Evolutionary conservation across 139 green algal species (phyloP).

Genomic region (Chlorella sorokiniana): DNA sequence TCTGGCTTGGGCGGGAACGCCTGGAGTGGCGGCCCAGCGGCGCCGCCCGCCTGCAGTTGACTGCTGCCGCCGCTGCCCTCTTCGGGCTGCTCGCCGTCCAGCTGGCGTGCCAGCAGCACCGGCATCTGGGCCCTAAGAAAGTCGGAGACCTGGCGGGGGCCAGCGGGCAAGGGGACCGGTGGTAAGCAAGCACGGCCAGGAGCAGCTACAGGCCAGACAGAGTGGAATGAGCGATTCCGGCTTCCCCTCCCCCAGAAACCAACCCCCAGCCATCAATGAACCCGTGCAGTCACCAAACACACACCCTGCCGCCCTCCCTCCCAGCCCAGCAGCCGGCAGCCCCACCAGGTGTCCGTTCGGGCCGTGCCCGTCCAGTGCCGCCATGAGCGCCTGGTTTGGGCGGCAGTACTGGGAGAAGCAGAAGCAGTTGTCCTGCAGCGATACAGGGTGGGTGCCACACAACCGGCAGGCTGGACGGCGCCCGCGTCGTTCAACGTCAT

Average conservation of each 20-base stretch:
- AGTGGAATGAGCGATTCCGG: not conserved
- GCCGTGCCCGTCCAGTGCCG: constrained; percentile 86
- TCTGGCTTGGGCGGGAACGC: not conserved
- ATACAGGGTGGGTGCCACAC: too few relatives aligned
- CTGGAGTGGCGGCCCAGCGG: not conserved
- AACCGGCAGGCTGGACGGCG: not conserved
- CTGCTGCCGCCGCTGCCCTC: not conserved
- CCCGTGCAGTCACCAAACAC: not conserved
- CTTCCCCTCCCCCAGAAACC: not conserved
- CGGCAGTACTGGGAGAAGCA: constrained; percentile 71
- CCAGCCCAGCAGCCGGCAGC: not conserved
- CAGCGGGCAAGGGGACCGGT: too few relatives aligned
- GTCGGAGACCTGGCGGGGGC: constrained; percentile 60
- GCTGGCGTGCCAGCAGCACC: constrained; percentile 71
- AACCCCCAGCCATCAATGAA: not conserved
- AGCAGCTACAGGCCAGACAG: not conserved
- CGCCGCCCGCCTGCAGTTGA: not conserved
- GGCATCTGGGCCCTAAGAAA: constrained; percentile 83
- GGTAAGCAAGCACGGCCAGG: too few relatives aligned
- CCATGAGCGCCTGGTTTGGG: constrained; percentile 77
- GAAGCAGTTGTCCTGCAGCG: constrained; percentile 76
- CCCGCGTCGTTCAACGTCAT: not conserved
- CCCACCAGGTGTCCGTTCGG: constrained; percentile 77
- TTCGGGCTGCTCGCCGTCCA: constrained; percentile 41
- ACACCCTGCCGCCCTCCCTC: not conserved